A percentile compares a stretch with the other conserved stretches of the same genome.
Conservation (phyloP, 306 rosid species). For the Citrullus mucosospermus region DNA sequence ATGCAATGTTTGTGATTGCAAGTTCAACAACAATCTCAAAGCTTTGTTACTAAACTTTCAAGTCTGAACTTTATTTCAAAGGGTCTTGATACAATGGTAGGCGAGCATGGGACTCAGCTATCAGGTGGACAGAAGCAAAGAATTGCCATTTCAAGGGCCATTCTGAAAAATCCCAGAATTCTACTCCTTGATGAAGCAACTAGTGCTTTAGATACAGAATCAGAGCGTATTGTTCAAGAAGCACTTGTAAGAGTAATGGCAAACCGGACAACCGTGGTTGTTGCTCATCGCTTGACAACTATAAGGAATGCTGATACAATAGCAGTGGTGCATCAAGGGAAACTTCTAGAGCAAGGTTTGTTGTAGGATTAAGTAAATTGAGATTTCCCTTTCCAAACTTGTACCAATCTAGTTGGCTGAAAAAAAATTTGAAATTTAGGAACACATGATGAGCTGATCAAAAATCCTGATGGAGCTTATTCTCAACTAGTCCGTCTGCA, state of each 20-base stretch:
- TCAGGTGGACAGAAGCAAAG: slow-evolving; percentile 98
- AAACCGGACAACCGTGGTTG: slow-evolving; percentile 66
- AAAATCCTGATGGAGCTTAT: slow-evolving; percentile 57
- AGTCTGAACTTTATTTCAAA: slow-evolving; percentile 6
- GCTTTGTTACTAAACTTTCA: neutral
- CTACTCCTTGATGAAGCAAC: slow-evolving; percentile 95
- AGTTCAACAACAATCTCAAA: neutral
- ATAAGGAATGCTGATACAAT: slow-evolving; percentile 65
- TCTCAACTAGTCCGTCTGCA: slow-evolving; percentile 72
- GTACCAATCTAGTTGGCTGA: neutral
- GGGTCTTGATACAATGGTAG: slow-evolving; percentile 79
- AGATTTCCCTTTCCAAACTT: neutral
- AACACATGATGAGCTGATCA: slow-evolving; percentile 48
- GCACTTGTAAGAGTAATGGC: slow-evolving; percentile 54
- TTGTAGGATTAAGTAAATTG: neutral
- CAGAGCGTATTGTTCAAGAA: slow-evolving; percentile 86
- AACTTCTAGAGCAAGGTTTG: slow-evolving; percentile 64
- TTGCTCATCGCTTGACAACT: slow-evolving; percentile 91
- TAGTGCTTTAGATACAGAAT: slow-evolving; percentile 80
- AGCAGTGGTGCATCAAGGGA: slow-evolving; percentile 79
- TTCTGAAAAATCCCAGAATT: slow-evolving; percentile 74
- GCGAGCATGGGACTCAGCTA: slow-evolving; percentile 81
- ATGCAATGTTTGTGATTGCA: neutral
- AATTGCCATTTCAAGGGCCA: slow-evolving; percentile 92
- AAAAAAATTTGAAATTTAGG: slow-evolving; percentile 26